phyloP scores from a whole-genome alignment of 192 early-diverging fungal genomes.

The Umbelopsis sp. region DNA sequence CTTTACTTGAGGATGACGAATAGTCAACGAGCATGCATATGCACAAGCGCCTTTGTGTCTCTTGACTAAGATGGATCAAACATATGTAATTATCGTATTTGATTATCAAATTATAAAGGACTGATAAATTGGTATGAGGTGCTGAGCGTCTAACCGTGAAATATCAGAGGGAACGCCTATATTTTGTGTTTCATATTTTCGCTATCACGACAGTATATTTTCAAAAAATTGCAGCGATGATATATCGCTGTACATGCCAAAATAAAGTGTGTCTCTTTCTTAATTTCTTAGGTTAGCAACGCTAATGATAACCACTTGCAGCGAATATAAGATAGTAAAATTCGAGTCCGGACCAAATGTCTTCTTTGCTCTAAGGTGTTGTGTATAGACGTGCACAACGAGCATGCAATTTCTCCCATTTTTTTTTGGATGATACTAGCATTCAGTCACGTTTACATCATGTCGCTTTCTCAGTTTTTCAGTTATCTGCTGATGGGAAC shows the following conservation, averaged over 20 bases:
- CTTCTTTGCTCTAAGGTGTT: neutral
- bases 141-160: too few relatives aligned
- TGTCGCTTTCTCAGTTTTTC: neutral
- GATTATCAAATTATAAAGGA: neutral
- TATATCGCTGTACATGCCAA: neutral
- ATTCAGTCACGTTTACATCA: neutral
- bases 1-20: constrained; percentile 4
- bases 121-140: too few relatives aligned
- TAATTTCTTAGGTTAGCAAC: neutral
- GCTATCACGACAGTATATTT: neutral
- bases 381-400: neutral
- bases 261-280: neutral
- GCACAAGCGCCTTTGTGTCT: neutral
- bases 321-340: neutral
- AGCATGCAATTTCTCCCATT: neutral
- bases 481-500: neutral
- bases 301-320: neutral
- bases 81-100: neutral
- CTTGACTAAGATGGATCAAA: neutral
- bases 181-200: neutral
- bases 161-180: neutral
- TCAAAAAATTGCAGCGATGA: neutral
- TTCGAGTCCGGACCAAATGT: constrained; percentile 1
- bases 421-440: neutral
- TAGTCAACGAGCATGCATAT: neutral